Evolutionary conservation across 176 grass and related monocot species (phyloP).

Genomic region (Phragmites australis): DNA sequence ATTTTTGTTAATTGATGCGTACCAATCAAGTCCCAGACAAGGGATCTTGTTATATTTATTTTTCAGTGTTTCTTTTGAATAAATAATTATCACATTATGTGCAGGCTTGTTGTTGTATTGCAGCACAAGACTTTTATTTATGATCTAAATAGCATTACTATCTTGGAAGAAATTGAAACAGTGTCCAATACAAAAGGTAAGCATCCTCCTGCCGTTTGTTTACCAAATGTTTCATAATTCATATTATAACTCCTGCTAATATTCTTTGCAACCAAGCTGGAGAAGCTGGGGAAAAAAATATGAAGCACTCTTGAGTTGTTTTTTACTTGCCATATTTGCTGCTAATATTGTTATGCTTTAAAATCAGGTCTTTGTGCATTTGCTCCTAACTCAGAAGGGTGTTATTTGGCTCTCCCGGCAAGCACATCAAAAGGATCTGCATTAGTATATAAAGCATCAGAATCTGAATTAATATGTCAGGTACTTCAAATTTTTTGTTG

Average conservation of each 20-base stretch:
- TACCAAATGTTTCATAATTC: neutral
- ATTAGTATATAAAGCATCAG: conserved; percentile 85
- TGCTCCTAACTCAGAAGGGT: conserved; percentile 78
- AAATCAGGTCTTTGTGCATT: conserved; percentile 88
- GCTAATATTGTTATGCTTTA: conserved; percentile 22
- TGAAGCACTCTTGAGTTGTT: neutral
- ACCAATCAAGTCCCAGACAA: neutral
- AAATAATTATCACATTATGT: conserved; percentile 54
- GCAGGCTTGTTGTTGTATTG: conserved; percentile 96
- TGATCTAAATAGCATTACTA: conserved; percentile 72
- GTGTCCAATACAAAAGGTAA: conserved; percentile 85
- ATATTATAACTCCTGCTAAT: neutral
- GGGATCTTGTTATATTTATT: neutral
- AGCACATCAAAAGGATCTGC: conserved; percentile 86
- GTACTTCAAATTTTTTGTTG: conserved; percentile 39
- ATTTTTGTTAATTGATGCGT: neutral
- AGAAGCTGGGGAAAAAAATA: neutral
- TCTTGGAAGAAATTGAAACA: conserved; percentile 93
- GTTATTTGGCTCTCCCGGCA: conserved; percentile 85
- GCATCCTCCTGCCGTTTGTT: neutral
- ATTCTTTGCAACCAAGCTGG: neutral
- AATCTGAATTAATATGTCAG: conserved; percentile 94
- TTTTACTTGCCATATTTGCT: conserved; percentile 9
- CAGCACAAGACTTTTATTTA: conserved; percentile 82
- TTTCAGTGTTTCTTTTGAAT: conserved; percentile 11